Base-by-base conservation (phyloP, 2,329 filamentous ascomycete species). In the Akanthomyces muscarius region DNA sequence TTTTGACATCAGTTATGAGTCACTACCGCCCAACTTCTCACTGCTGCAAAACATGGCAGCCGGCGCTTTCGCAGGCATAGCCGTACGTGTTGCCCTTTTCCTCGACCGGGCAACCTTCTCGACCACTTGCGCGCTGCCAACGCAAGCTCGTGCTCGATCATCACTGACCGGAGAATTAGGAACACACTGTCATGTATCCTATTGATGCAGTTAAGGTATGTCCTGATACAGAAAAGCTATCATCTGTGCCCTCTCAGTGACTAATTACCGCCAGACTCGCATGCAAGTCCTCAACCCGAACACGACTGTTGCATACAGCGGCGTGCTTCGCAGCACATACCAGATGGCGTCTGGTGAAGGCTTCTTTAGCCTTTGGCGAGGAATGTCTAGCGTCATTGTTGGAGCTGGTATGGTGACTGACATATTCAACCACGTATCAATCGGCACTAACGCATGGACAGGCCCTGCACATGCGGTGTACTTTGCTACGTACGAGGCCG, bases 161-260 rank as follows among this genome's bases (percentile, higher is more conserved):
- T 28, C 4, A n/a, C 50, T 61, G n/a, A 61, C 41, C 13, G 51
- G 13, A 44, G 5, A 30, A 44, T 44, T 69, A 97, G 93, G 94
- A 98, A 80, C 94, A 98, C 78, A 96, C 94, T 64, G 93, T 97
- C 71, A 98, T 99, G 95, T 99, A 99, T 75, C 95, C 95, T 23
- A 90, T 99, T 73, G 95, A 99, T 80, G 87, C 96, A 69, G 90
- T 99, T 74, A 99, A 99, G 89, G 95, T 97, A 69, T 68, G 75
- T 63, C 56, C 47, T 42, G 4, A 1, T 16, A 33, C 21, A 8
- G 21, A 18, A 5, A 3, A 21, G 23, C 18, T 21, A 47, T 28
- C 44, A 21, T 58, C 51, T 47, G 23, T 59, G 60, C 47, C 60
- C 53, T 65, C 45, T 56, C 63, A 36, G 69, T 70, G 64, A 72